Conservation (phyloP, 1,284 basidiomycete species). For the Melampsora larici-populina region DNA sequence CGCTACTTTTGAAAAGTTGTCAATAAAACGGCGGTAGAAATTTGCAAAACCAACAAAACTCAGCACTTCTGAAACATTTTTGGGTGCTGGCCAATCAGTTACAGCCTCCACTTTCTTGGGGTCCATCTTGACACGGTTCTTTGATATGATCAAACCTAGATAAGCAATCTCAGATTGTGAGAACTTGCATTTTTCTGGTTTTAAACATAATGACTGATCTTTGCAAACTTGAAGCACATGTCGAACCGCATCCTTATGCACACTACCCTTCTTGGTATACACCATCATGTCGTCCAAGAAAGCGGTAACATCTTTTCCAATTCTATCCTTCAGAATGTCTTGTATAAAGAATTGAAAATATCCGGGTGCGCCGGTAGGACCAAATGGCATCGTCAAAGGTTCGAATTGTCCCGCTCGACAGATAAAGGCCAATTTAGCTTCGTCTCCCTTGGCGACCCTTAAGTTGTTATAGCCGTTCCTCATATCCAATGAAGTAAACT, state of each 20-base stretch:
- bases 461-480: neutral
- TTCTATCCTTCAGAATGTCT: no score
- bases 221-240: neutral
- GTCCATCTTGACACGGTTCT: neutral
- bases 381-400: no score
- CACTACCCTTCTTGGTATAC: neutral
- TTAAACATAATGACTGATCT: neutral
- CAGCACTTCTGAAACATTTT: neutral
- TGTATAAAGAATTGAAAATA: no score
- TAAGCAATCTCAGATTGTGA: neutral
- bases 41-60: slow-evolving; percentile 17
- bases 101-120: slow-evolving; percentile 8
- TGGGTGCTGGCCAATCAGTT: slow-evolving; percentile 1
- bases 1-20: neutral
- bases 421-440: slow-evolving; percentile 4
- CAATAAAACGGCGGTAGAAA: no score
- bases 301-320: no score
- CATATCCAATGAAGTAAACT: no score
- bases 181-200: slow-evolving; percentile 20
- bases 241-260: neutral
- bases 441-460: neutral
- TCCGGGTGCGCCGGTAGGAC: no score
- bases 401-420: no score
- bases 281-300: no score
- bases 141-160: slow-evolving; percentile 5